A percentile compares a stretch with the other conserved stretches of the same genome.
Conservation (phyloP, 805 yeast genomes). For the Scheffersomyces coipomensis region DNA sequence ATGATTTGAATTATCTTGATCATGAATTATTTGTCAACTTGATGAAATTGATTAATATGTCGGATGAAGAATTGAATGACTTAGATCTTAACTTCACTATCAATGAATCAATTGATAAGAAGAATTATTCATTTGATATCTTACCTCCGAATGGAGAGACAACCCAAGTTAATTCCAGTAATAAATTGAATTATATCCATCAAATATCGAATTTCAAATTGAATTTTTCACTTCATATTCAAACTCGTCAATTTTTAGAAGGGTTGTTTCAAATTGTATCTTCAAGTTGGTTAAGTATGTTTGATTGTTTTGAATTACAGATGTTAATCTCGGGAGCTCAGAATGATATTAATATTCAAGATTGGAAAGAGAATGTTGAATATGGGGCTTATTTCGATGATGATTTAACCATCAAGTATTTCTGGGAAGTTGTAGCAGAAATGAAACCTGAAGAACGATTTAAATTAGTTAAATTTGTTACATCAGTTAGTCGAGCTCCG, state of each 20-base stretch:
- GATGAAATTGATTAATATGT: constrained; percentile 57
- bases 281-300: constrained; percentile 78
- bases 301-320: constrained; percentile 81
- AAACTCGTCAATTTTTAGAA: constrained; percentile 58
- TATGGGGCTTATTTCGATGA: constrained; percentile 60
- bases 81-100: constrained; percentile 69
- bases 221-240: constrained; percentile 58
- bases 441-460: constrained; percentile 61
- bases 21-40: constrained; percentile 62
- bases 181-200: constrained; percentile 72
- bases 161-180: constrained; percentile 55
- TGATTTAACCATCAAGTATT: constrained; percentile 58
- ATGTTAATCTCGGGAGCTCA: constrained; percentile 81
- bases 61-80: constrained; percentile 52
- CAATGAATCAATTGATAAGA: constrained; percentile 43
- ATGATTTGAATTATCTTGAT: constrained; percentile 76
- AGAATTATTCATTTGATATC: constrained; percentile 51
- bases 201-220: constrained; percentile 77
- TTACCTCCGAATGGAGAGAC: constrained; percentile 55
- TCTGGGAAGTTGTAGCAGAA: constrained; percentile 78
- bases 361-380: constrained; percentile 60
- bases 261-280: constrained; percentile 73
- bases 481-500: constrained; percentile 91
- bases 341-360: constrained; percentile 65
- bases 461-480: constrained; percentile 79